Base-by-base conservation (phyloP, 2,329 filamentous ascomycete species). In the Colletotrichum coccodes region DNA sequence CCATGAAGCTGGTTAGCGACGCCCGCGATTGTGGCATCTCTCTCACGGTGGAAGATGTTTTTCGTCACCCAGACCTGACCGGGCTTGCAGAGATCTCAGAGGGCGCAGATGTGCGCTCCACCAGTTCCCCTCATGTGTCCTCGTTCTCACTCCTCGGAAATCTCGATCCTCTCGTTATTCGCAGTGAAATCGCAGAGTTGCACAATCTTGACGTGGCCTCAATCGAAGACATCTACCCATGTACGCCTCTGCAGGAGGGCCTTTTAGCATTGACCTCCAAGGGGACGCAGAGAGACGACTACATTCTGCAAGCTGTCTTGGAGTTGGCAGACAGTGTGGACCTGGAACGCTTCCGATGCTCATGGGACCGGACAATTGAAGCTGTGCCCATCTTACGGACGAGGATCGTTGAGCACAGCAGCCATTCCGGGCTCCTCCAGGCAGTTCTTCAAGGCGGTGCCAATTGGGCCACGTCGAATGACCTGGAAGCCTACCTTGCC, bases 241-340 rank as follows among this genome's bases (percentile, higher is more conserved):
- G 79, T 66, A 77, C 79, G 1, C 72, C 78, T 1, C 67, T 81
- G 2, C 80, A 82, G 50, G 77, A 78, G 62, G 78, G 79, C 4
- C 73, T 83, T 3, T 68, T 82, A 46, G 74, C 77, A 0, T 64
- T 79, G 4, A 75, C 78, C 3, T 68, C 71, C 1, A 73, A 73
- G 23, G 38, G 54, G 3, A 34, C 72, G n/a, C n/a, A n/a, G 49
- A 18, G 49, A 0, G 71, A 70, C 1, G 68, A 71, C n/a, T 76
- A 75, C 26, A 47, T 74, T 7, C 52, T 70, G 46, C 71, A 67
- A 0, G 64, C 68, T 3, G n/a, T 14, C 38, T 16, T 40, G 38
- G 38, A 23, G n/a, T 8, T 47, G 9, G n/a, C 44, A 6, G 44
- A 47, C 18, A 16, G 18, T 40, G 38, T 40, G 3, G 12, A 40